phyloP scores from a whole-genome alignment of 1,284 basidiomycete genomes.

The Moesziomyces sp. region DNA sequence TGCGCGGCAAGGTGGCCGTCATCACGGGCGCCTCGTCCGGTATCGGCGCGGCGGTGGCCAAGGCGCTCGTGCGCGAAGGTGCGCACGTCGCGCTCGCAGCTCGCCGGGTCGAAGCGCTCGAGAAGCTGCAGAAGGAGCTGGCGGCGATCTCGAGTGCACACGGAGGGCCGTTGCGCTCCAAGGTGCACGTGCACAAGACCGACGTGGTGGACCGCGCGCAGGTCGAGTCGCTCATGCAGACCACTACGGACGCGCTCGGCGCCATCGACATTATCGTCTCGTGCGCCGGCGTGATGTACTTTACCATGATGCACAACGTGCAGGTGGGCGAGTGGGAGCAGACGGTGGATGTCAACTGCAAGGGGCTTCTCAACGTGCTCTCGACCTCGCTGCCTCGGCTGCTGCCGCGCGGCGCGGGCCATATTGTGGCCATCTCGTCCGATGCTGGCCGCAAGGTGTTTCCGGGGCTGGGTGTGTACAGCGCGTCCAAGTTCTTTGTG shows the following conservation, averaged over 20 bases:
- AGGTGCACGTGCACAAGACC: constrained; percentile 51
- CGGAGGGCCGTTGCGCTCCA: constrained; percentile 4
- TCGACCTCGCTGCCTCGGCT: constrained; percentile 56
- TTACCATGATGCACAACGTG: constrained; percentile 64
- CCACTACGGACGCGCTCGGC: constrained; percentile 49
- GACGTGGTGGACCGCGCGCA: constrained; percentile 60
- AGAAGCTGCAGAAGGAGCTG: constrained; percentile 28
- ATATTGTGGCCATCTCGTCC: constrained; percentile 66
- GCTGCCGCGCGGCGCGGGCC: constrained; percentile 51
- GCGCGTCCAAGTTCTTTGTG: constrained; percentile 66
- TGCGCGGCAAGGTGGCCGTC: constrained; percentile 66
- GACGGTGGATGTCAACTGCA: constrained; percentile 67
- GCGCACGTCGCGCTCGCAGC: constrained; percentile 52
- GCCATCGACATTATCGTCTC: constrained; percentile 60
- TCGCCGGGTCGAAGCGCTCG: constrained; percentile 41
- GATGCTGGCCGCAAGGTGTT: constrained; percentile 66
- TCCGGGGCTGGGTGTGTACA: constrained; percentile 65
- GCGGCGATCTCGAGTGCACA: constrained; percentile 7
- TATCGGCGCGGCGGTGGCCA: constrained; percentile 68
- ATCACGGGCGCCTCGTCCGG: constrained; percentile 69
- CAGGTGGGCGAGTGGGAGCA: constrained; percentile 62
- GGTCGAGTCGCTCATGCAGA: constrained; percentile 54
- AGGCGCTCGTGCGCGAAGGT: constrained; percentile 48
- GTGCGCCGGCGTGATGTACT: constrained; percentile 67
- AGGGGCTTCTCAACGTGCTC: constrained; percentile 61